Conservation (phyloP, 2,329 filamentous ascomycete genomes). For the Plenodomus biglobosus region DNA sequence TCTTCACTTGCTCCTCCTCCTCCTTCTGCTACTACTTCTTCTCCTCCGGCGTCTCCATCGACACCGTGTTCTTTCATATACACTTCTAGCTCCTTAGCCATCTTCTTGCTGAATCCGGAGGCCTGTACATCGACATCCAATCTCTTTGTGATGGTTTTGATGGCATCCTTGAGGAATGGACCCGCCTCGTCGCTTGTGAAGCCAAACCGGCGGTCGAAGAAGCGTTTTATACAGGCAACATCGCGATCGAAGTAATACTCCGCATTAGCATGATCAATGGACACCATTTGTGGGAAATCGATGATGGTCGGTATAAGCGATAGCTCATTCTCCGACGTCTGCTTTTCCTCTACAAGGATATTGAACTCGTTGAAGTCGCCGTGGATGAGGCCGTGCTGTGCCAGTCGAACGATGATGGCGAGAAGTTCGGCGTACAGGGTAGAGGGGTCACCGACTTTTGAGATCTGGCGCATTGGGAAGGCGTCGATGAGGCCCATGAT, state of each 20-base stretch:
- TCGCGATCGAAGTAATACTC: constrained; percentile 98
- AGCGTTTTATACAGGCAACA: constrained; percentile 91
- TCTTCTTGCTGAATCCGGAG: constrained; percentile 94
- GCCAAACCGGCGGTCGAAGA: constrained; percentile 85
- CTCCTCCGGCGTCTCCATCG: constrained; percentile 53
- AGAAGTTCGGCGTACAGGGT: constrained; percentile 91
- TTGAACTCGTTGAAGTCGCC: constrained; percentile 99
- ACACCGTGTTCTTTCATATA: constrained; percentile 77
- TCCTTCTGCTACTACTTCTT: constrained; percentile 44
- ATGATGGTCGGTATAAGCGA: constrained; percentile 80
- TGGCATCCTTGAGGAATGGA: constrained; percentile 82
- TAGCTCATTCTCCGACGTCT: constrained; percentile 42
- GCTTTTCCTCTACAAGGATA: constrained; percentile 82
- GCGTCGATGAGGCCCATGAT: constrained; percentile 94
- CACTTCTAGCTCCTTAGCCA: constrained; percentile 88
- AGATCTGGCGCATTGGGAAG: constrained; percentile 86
- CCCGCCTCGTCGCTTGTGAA: constrained; percentile 81
- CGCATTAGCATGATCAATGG: constrained; percentile 88
- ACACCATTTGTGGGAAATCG: constrained; percentile 98
- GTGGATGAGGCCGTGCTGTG: constrained; percentile 86
- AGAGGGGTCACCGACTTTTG: constrained; percentile 78
- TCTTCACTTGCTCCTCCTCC: constrained; percentile 37
- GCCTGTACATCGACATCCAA: constrained; percentile 88
- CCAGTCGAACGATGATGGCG: constrained; percentile 78
- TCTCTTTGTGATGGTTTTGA: constrained; percentile 69